Percentiles rank a stretch among this genome's conserved stretches.
Evolutionary conservation across 768 basidiomycete genomes (phyloP).

Genomic region (Lactifluus hygrophoroides): DNA sequence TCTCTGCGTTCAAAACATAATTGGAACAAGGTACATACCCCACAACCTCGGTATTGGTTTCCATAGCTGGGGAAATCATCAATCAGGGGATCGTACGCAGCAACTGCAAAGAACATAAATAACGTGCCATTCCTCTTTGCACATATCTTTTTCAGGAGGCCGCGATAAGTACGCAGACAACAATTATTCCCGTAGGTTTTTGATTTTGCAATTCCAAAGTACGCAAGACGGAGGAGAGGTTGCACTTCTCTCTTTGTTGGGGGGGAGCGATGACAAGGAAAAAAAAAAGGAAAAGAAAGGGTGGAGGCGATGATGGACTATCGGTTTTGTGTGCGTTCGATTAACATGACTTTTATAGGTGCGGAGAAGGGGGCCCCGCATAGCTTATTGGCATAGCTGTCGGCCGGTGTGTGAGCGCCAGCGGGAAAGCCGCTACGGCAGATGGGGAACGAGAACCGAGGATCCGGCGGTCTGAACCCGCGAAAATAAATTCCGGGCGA

Average conservation of each 20-base stretch:
- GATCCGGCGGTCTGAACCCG: slow-evolving; percentile 3
- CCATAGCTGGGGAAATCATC: slow-evolving; percentile 9
- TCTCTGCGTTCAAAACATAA: neutral
- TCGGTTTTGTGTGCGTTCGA: neutral
- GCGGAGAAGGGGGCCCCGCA: slow-evolving; percentile 7
- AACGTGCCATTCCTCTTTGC: slow-evolving; percentile 20
- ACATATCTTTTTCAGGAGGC: slow-evolving; percentile 17
- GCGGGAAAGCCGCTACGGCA: slow-evolving; percentile 16
- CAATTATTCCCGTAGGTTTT: too few species aligned
- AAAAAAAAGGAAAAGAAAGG: neutral
- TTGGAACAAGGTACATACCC: slow-evolving; percentile 13
- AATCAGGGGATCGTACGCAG: neutral
- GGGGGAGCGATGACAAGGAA: neutral
- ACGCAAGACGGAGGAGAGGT: too few species aligned
- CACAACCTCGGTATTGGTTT: slow-evolving; percentile 21
- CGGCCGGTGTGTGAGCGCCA: slow-evolving; percentile 7
- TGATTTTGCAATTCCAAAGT: too few species aligned
- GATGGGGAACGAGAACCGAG: slow-evolving; percentile 17
- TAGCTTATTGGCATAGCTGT: slow-evolving; percentile 11
- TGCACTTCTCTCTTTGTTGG: too few species aligned
- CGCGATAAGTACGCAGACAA: too few species aligned
- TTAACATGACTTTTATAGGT: slow-evolving; percentile 7
- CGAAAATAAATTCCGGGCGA: slow-evolving; percentile 11
- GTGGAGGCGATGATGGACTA: neutral
- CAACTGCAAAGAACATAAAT: neutral